Base-by-base conservation (phyloP, 2,329 filamentous ascomycete genomes). In the Drechslerella dactyloides region DNA sequence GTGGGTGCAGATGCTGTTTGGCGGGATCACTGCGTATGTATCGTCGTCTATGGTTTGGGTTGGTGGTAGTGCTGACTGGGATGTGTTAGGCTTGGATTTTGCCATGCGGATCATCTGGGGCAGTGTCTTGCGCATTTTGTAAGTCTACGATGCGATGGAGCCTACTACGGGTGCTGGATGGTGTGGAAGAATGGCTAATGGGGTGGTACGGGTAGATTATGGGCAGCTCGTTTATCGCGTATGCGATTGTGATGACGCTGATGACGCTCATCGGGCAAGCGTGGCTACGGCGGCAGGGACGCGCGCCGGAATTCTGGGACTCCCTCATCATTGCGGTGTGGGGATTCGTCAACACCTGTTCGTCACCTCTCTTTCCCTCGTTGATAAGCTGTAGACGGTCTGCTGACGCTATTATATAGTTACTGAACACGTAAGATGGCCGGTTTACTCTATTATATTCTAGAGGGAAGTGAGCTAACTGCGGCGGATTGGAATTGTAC, bases 271-370 rank as follows among this genome's bases (percentile, higher is more conserved):
- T 94, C 44, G 94, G 94, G 13, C 94, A 97, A 80, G 81, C 87
- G 33, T 97, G 92, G 91, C 82, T 99, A 65, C 87, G 86, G 75
- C 86, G 89, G 53, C 90, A 88, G 2, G 92, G 92, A 17, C 87
- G 91, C 59, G 96, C 91, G 63, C 94, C 97, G 79, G 94, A 99
- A 80, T 99, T 99, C 82, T 97, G 94, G 80, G 94, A 99, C 80
- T 94, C 90, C 73, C 81, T 89, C 55, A 85, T 97, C 75, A 97
- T 99, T 78, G 90, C 93, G 0, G 88, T 89, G 0, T 99, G 94
- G 94, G 94, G 75, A 35, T 96, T 91, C 78, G 89, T 99, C 80
- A 99, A 97, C 80, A 97, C 94, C 7, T 97, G 75, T 75, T 55
- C 59, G 73, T 61, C 35, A 2, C 23, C 19, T 33, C 8, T 10